Conservation (phyloP, 495 filamentous ascomycete genomes). For the Parathielavia appendiculata region DNA sequence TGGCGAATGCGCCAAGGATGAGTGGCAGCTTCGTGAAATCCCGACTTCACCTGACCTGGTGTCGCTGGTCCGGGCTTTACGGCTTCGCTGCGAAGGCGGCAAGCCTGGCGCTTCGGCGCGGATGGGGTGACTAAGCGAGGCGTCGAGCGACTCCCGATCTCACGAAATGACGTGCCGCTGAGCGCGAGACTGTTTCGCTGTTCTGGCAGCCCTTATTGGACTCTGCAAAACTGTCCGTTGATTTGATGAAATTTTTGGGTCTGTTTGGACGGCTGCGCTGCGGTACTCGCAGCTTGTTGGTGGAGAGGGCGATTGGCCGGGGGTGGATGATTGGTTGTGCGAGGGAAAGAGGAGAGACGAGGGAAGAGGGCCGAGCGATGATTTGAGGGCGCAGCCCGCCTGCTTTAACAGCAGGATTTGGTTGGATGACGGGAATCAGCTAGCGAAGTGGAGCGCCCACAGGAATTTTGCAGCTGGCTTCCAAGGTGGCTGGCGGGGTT, state of each 20-base stretch:
- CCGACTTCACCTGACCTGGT: neutral
- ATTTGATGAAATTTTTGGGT: conserved; percentile 34
- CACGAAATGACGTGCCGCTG: conserved; percentile 17
- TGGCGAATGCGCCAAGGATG: neutral
- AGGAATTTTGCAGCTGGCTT: conserved; percentile 19
- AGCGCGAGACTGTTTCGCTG: neutral
- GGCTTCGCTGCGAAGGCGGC: neutral
- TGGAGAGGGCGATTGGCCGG: conserved; percentile 30
- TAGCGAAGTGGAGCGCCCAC: conserved; percentile 24
- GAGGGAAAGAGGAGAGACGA: conserved; percentile 39
- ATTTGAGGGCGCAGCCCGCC: conserved; percentile 38
- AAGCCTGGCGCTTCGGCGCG: conserved; percentile 9
- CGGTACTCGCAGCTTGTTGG: conserved; percentile 23
- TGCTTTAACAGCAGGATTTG: conserved; percentile 37
- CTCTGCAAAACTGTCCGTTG: conserved; percentile 28
- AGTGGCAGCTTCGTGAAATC: neutral
- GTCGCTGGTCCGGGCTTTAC: conserved; percentile 3
- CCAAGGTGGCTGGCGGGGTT: conserved; percentile 28
- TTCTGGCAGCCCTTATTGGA: conserved; percentile 29
- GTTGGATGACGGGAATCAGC: conserved; percentile 40
- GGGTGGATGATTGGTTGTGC: conserved; percentile 41
- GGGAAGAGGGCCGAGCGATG: conserved; percentile 34
- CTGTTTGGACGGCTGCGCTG: conserved; percentile 19
- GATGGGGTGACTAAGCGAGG: conserved; percentile 15
- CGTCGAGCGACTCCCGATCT: conserved; percentile 14